Evolutionary conservation across 345 rosid species (phyloP).

Genomic region (Hevea brasiliensis): DNA sequence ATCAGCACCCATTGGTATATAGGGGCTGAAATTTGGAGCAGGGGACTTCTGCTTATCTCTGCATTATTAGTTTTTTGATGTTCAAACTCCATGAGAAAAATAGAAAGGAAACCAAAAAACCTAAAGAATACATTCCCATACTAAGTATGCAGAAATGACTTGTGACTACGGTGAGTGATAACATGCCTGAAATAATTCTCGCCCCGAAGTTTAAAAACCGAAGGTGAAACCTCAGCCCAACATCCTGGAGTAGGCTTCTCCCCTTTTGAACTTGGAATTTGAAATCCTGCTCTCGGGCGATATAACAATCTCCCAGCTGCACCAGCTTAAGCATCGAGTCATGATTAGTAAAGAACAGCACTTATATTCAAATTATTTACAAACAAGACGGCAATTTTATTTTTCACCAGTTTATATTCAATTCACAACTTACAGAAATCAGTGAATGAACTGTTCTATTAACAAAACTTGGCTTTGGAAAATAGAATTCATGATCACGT

Average conservation of each 20-base stretch:
- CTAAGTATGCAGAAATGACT: too few relatives aligned
- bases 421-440: too few relatives aligned
- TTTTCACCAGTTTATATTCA: too few relatives aligned
- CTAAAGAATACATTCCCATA: too few relatives aligned
- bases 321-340: constrained; percentile 30
- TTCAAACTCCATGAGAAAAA: not conserved
- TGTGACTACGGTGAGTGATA: not conserved
- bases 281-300: constrained; percentile 62
- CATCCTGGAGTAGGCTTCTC: constrained; percentile 57
- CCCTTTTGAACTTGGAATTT: constrained; percentile 43
- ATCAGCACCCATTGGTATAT: constrained; percentile 68
- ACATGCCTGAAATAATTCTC: constrained; percentile 61
- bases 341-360: not conserved
- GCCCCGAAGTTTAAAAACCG: constrained; percentile 70
- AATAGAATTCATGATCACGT: too few relatives aligned
- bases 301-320: constrained; percentile 52
- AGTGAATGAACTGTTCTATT: too few relatives aligned
- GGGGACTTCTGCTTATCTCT: constrained; percentile 73
- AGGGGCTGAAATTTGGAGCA: constrained; percentile 63
- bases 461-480: too few relatives aligned
- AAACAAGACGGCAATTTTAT: not conserved
- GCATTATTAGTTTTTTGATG: constrained; percentile 19
- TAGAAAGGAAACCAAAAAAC: too few relatives aligned
- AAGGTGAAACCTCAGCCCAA: constrained; percentile 70
- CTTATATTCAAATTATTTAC: not conserved